Base-by-base conservation (phyloP, 352 stramenopile species). In the Globisporangium takayamanum region DNA sequence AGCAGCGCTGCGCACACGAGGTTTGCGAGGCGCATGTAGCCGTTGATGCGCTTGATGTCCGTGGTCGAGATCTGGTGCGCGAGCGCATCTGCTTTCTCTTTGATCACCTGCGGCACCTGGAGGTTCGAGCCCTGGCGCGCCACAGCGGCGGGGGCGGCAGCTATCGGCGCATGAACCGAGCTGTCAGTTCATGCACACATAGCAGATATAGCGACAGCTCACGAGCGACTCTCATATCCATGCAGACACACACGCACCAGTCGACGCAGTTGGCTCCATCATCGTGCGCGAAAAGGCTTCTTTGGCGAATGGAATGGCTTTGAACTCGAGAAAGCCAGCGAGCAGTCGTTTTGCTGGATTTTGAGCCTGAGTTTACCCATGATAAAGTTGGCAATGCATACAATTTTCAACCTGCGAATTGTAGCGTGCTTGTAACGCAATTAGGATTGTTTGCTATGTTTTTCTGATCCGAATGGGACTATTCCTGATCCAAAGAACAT, bases 21-120 rank as follows among this genome's bases (percentile, higher is more conserved):
- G 63, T 94, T 94, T 39, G 87, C 84, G 33, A 92, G 61, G 11
- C 84, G 80, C 77, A 94, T 89, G 71, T 94, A 92, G 52, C 84
- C 84, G 52, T 94, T 92, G 67, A 94, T 94, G 55, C 84, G 84
- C 49, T 69, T 69, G 53, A 94, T 94, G 66, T 94, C 84, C 33
- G 84, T 94, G 59, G 60, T 57, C 5, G 75, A 78, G 66, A 92
- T 92, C 60, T 80, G 79, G 44, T 84, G 69, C 55, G 80, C 74
- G 53, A 92, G 59, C 48, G 85, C 80, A 64, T 92, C 81, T 33
- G 81, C 80, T 60, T 74, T 81, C 51, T 87, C 79, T 60, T 82
- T 86, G 59, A 92, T 63, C 12, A 70, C 78, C 33, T 81, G 74
- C 26, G 79, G 81, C 62, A 89, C 68, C 64, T 89, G 76, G 62